Base-by-base conservation (phyloP, 2,329 filamentous ascomycete species). In the Penicillium oxalicum region DNA sequence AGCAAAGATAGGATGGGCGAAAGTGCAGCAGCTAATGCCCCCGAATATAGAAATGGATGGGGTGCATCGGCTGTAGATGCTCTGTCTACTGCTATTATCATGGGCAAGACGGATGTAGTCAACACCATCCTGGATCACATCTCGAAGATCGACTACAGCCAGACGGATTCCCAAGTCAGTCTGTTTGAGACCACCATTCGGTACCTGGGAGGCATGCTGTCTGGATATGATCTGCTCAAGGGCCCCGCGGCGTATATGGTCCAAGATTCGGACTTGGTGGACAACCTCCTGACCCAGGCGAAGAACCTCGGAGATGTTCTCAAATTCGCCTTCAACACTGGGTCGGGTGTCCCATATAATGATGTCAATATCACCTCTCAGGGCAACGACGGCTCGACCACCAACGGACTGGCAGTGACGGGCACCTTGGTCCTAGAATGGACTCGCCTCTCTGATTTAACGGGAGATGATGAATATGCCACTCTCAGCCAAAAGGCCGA, bases 181-280 rank as follows among this genome's bases (percentile, higher is more conserved):
- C 70, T 95, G 6, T 95, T 95, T 61, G 90, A 95, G 70, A 94
- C 88, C 0, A 95, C 88, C 0, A 95, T 95, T 61, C 83, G 90
- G 27, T 95, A 95, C 61, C 72, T 95, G 1, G 90, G 81, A 8
- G 90, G 89, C 12, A 76, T 95, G 59, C 64, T 95, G 7, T 87
- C 89, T 2, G 87, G 84, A 4, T 77, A 77, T 57, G 75, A 77
- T 51, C 76, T 95, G 42, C 72, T 95, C 40, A 83, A 74, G 1
- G 87, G 86, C 0, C 85, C 86, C 1, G 74, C 83, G 13, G 70
- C 74, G 12, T 55, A 75, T 29, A 69, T 84, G 11, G 74, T 76
- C 40, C 61, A 68, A 7, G 70, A 78, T 58, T 62, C 54, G 54
- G 60, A 63, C 4, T 74, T 77, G 4, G 76, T 89, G 1, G 72